These are phyloP conservation scores for Pichia sporocuriosa DNA, from an alignment of 805 yeast species.

Conservation along the genomic window DNA sequence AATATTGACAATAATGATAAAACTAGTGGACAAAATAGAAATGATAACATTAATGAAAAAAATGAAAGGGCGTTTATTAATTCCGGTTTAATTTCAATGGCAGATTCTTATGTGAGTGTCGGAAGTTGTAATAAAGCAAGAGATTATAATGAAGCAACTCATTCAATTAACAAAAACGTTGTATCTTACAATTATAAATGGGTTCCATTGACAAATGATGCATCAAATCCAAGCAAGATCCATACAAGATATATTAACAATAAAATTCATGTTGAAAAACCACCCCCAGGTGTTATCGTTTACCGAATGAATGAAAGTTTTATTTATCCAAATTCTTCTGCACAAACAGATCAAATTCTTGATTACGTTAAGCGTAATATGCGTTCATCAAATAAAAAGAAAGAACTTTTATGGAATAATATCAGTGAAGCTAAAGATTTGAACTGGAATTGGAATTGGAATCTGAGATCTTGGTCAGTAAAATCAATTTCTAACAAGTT, in stretches of 20 bases:
- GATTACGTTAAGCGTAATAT: slow-evolving; percentile 61
- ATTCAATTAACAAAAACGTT: neutral
- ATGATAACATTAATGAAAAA: too few relatives aligned
- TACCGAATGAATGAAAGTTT: slow-evolving; percentile 76
- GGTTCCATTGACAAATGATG: slow-evolving; percentile 52
- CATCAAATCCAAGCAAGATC: slow-evolving; percentile 15
- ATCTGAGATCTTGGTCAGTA: slow-evolving; percentile 1
- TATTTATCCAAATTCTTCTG: slow-evolving; percentile 72
- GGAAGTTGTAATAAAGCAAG: slow-evolving; percentile 38
- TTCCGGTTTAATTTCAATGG: slow-evolving; percentile 9
- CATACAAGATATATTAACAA: slow-evolving; percentile 41
- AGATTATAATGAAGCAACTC: slow-evolving; percentile 3
- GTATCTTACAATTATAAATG: slow-evolving; percentile 34
- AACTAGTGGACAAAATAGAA: neutral
- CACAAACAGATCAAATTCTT: slow-evolving; percentile 59
- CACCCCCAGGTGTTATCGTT: slow-evolving; percentile 87
- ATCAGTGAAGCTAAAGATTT: neutral
- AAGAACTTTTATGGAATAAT: slow-evolving; percentile 20
- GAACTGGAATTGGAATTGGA: slow-evolving; percentile 3
- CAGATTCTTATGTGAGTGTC: slow-evolving; percentile 9
- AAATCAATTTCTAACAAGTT: neutral
- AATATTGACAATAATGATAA: neutral
- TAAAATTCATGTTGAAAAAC: slow-evolving; percentile 53
- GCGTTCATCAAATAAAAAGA: slow-evolving; percentile 58
- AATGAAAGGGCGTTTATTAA: slow-evolving; percentile 9